phyloP scores from a whole-genome alignment of 345 rosid genomes.

The Turnera subulata region DNA sequence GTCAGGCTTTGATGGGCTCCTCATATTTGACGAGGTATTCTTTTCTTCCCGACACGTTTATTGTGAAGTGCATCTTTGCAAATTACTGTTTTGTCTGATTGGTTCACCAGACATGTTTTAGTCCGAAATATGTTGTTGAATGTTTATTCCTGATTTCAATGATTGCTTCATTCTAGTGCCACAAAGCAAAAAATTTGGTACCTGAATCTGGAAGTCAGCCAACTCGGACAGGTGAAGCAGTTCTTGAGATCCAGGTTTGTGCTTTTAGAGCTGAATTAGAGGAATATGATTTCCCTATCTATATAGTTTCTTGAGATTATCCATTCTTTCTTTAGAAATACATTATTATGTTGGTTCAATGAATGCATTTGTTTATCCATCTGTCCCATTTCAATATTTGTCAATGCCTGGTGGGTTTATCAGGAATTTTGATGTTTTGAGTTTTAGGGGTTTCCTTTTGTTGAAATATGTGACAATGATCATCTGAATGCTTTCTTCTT shows the following conservation, averaged over 20 bases:
- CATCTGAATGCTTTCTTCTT: too few species aligned
- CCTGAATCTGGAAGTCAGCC: slow-evolving; percentile 99
- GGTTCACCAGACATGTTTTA: background rate
- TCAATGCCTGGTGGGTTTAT: too few species aligned
- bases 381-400: background rate
- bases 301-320: too few species aligned
- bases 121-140: slow-evolving; percentile 1
- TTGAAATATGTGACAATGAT: too few species aligned
- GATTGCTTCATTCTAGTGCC: slow-evolving; percentile 62
- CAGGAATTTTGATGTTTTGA: too few species aligned
- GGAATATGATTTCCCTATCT: background rate
- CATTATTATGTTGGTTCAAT: background rate
- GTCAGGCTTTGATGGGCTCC: slow-evolving; percentile 77
- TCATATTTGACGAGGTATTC: slow-evolving; percentile 88
- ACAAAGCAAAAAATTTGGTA: slow-evolving; percentile 95
- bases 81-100: slow-evolving; percentile 13
- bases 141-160: slow-evolving; percentile 31
- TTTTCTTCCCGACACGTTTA: background rate
- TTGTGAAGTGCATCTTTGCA: background rate
- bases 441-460: background rate
- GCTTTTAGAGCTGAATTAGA: slow-evolving; percentile 11
- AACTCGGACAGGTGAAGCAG: slow-evolving; percentile 96
- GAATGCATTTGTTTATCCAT: background rate
- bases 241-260: slow-evolving; percentile 92
- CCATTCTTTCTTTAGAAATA: background rate